Evolutionary conservation across 306 rosid genomes (phyloP).

Genomic region (Trifolium repens): DNA sequence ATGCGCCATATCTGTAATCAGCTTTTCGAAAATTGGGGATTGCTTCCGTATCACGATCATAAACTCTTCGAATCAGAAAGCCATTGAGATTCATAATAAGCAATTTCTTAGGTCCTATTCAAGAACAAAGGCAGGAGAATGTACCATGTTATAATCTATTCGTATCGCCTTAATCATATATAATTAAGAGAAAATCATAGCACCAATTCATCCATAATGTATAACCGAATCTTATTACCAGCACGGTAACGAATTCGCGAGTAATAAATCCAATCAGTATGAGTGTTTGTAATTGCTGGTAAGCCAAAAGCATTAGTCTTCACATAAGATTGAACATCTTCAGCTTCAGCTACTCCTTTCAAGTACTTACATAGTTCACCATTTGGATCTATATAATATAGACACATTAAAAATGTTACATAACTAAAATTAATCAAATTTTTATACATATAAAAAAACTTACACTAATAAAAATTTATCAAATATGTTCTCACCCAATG

Average conservation of each 20-base stretch:
- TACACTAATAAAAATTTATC: too few relatives aligned
- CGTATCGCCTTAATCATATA: too few relatives aligned
- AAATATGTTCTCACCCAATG: slow-evolving; percentile 28
- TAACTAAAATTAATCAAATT: neutral
- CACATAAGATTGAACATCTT: slow-evolving; percentile 46
- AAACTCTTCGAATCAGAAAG: neutral
- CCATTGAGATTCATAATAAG: slow-evolving; percentile 39
- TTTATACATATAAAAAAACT: too few relatives aligned
- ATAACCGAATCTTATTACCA: too few relatives aligned
- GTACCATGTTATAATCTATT: too few relatives aligned
- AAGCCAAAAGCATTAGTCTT: slow-evolving; percentile 43
- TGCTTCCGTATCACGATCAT: neutral
- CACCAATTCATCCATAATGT: too few relatives aligned
- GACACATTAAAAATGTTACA: neutral
- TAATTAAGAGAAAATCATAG: too few relatives aligned
- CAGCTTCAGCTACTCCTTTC: neutral
- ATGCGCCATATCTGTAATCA: neutral
- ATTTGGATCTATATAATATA: neutral
- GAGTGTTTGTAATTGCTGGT: slow-evolving; percentile 19
- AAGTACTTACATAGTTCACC: neutral
- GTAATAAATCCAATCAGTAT: slow-evolving; percentile 46
- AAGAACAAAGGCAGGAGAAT: too few relatives aligned
- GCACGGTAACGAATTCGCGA: neutral
- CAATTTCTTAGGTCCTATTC: slow-evolving; percentile 28
- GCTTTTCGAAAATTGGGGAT: neutral